Conservation (phyloP, 192 early-diverging fungal genomes). For the Rhizophagus sp. region DNA sequence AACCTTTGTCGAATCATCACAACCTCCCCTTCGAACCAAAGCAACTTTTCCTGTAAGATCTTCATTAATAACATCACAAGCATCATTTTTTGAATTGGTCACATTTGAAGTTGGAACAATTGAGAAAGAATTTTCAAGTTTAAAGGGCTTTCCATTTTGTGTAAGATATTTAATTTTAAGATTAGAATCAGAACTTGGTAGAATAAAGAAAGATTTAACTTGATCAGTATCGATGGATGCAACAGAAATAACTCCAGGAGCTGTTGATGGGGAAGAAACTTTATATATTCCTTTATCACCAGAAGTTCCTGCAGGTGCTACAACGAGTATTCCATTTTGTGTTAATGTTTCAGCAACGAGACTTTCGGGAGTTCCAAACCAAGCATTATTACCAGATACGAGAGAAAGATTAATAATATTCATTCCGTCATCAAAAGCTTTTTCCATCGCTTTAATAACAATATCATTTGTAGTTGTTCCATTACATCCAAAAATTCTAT, state of each 20-base stretch:
- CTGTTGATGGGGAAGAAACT: conserved; percentile 60
- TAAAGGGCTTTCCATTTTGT: conserved; percentile 9
- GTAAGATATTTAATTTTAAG: background rate
- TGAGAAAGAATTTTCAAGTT: conserved; percentile 30
- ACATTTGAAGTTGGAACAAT: conserved; percentile 41
- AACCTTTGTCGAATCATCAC: conserved; percentile 50
- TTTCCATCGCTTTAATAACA: conserved; percentile 75
- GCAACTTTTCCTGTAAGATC: conserved; percentile 53
- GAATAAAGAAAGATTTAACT: conserved; percentile 7
- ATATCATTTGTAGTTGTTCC: conserved; percentile 69
- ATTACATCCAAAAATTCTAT: conserved; percentile 82
- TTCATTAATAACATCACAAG: conserved; percentile 49
- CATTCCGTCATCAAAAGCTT: conserved; percentile 71
- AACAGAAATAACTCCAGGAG: conserved; percentile 55
- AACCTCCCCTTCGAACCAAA: conserved; percentile 69
- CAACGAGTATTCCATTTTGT: conserved; percentile 48
- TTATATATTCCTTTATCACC: conserved; percentile 65
- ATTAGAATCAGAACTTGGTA: background rate
- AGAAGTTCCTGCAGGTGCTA: conserved; percentile 66
- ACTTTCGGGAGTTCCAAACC: conserved; percentile 61
- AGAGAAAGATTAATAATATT: conserved; percentile 87
- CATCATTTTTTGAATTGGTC: conserved; percentile 48
- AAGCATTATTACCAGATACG: conserved; percentile 60
- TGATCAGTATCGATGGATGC: conserved; percentile 50
- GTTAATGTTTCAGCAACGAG: conserved; percentile 58